A percentile compares a stretch with the other conserved stretches of the same genome.
Conservation (phyloP, 306 rosid genomes). For the Sindora glabra region DNA sequence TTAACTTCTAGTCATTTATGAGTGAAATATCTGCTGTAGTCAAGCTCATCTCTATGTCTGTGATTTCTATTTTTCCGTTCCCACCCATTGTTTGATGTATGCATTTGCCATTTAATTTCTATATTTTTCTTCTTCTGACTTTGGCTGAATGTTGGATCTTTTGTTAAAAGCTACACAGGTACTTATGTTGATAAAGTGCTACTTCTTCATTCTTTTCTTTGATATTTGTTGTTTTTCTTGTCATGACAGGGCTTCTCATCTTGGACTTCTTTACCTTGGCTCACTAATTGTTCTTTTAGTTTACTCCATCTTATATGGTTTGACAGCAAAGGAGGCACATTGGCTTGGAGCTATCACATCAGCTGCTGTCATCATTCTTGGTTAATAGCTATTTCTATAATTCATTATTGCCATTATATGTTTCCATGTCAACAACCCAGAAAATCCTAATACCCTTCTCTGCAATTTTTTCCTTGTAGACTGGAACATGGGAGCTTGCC, state of each 20-base stretch:
- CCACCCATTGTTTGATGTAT: background rate
- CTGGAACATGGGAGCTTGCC: conserved; percentile 98
- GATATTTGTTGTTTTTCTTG: conserved; percentile 6
- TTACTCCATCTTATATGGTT: conserved; percentile 78
- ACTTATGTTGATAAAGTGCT: background rate
- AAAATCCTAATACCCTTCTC: conserved; percentile 14
- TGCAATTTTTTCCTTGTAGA: conserved; percentile 42
- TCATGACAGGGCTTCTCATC: conserved; percentile 87
- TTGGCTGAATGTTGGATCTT: background rate
- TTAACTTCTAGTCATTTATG: conserved; percentile 4
- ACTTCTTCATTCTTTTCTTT: background rate
- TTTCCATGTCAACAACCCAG: background rate
- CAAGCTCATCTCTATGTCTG: background rate
- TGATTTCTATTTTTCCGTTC: background rate
- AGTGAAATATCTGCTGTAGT: no score
- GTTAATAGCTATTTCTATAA: conserved; percentile 29
- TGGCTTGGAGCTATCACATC: conserved; percentile 98
- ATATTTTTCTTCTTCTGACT: background rate
- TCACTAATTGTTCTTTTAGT: conserved; percentile 80
- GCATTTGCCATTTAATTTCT: background rate
- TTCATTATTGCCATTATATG: conserved; percentile 3
- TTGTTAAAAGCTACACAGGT: background rate
- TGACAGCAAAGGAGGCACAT: conserved; percentile 67
- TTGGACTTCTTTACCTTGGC: conserved; percentile 85
- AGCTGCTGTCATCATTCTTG: conserved; percentile 93